Evolutionary conservation across 192 early-diverging fungal species (phyloP), one percentile per base, ranked within the genome.

Genomic region (Umbelopsis vinacea): DNA sequence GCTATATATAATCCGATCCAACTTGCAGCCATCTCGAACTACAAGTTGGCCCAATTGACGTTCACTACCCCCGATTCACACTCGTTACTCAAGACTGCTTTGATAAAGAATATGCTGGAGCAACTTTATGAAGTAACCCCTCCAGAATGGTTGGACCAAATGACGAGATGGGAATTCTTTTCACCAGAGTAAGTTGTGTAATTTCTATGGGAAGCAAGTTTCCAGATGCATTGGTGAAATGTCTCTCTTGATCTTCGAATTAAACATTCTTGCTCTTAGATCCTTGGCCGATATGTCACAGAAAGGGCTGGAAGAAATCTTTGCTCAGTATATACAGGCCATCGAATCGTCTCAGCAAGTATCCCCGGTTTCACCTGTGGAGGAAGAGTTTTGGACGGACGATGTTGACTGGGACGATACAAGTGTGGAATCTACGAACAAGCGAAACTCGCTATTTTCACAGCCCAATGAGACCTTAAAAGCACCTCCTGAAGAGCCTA

Each of bases 21-120:
- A 45, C 70, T 81, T 3, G 76, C 79, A 22, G 79, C 79, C 45
- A 74, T 81, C 33, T 77, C 79, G 29, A 81, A 81, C 46, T 81
- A 81, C 67, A 81, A 81, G 37, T 52, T 81, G 48, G 79, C 79
- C 1, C 79, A 81, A 53, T 66, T 81, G 17, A 81, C 79, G 3
- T 81, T 81, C 68, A 70, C 79, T 9, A 69, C 79, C 35, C 79
- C 79, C 11, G 79, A 81, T 74, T 38, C 69, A 21, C 70, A 72
- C 29, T 76, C 79, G 11, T 46, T 81, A 17, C 76, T 69, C 46
- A 81, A 81, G 47, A 81, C 79, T 11, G 75, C 79, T 63, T 46
- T 81, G 35, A 74, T 77, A 23, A 81, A 81, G 67, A 81, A 81
- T 71, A 76, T 77, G 70, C 60, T 77, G 17, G 69, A 72, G 23